Percentiles rank a stretch among this genome's conserved stretches.
phyloP scores from a whole-genome alignment of 805 yeast genomes.

The Wickerhamiella sergipiensis region DNA sequence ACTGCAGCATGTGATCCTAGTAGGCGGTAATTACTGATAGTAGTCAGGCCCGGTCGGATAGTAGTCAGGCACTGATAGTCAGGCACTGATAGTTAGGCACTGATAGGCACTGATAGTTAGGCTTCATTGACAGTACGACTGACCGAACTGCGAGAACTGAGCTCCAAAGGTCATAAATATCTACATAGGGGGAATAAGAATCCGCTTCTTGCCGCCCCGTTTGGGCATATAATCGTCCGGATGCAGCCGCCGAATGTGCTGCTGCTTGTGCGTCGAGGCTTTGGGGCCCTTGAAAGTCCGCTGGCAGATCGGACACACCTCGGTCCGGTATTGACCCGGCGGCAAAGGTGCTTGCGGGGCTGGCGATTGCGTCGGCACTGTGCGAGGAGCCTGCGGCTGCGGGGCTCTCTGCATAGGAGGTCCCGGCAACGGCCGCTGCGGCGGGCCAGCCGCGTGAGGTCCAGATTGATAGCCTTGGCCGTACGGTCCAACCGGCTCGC shows the following conservation, averaged over 20 bases:
- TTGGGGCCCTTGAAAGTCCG: constrained; percentile 34
- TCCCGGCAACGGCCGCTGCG: constrained; percentile 1
- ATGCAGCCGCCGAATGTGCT: constrained; percentile 34
- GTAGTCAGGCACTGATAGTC: too few relatives aligned
- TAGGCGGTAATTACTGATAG: too few relatives aligned
- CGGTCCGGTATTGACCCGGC: constrained; percentile 19
- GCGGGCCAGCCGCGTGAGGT: background rate
- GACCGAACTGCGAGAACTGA: too few relatives aligned
- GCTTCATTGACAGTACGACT: too few relatives aligned
- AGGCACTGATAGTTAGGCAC: too few relatives aligned
- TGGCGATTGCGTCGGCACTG: constrained; percentile 6
- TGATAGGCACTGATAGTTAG: too few relatives aligned
- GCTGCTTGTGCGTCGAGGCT: constrained; percentile 35
- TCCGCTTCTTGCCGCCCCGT: constrained; percentile 30
- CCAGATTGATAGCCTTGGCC: background rate
- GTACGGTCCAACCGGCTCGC: background rate
- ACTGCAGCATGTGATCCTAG: background rate
- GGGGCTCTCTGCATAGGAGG: constrained; percentile 9
- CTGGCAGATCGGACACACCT: constrained; percentile 31
- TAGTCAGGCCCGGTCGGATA: too few relatives aligned
- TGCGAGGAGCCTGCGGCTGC: background rate
- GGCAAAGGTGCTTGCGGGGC: constrained; percentile 3
- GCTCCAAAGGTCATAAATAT: too few relatives aligned
- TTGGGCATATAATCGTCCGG: constrained; percentile 34
- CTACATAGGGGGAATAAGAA: background rate